Evolutionary conservation across 208 protist genomes (phyloP).

Genomic region (Herpetomonas tarakana): DNA sequence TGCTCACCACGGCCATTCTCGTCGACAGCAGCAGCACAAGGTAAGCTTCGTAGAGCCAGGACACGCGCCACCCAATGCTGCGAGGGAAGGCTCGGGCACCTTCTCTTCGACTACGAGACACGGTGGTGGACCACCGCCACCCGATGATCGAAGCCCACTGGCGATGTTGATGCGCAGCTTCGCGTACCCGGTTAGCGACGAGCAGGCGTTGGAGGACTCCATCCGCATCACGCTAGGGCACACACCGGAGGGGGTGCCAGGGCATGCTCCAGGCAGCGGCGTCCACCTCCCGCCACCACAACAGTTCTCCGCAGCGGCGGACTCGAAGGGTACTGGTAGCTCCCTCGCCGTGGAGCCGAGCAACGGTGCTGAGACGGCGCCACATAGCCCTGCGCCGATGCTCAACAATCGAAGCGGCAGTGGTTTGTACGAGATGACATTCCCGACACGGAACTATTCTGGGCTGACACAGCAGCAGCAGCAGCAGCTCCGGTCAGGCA

Average conservation of each 20-base stretch:
- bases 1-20: too few relatives aligned
- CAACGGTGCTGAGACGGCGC: too few relatives aligned
- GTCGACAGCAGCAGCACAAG: too few relatives aligned
- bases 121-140: neutral
- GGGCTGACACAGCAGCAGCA: neutral
- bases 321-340: too few relatives aligned
- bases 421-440: neutral
- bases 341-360: neutral
- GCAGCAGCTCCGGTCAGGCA: too few relatives aligned
- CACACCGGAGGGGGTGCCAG: constrained; percentile 11
- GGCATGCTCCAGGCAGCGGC: neutral
- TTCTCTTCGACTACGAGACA: too few relatives aligned
- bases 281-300: constrained; percentile 1
- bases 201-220: constrained; percentile 18
- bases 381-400: too few relatives aligned
- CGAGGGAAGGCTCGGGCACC: too few relatives aligned
- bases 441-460: neutral
- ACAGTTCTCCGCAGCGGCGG: neutral
- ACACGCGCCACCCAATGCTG: too few relatives aligned
- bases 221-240: constrained; percentile 26
- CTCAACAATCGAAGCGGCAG: too few relatives aligned
- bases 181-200: constrained; percentile 25
- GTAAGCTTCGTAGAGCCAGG: too few relatives aligned
- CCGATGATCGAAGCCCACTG: constrained; percentile 5
- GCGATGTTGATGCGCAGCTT: constrained; percentile 25